A percentile compares a stretch with the other conserved stretches of the same genome.
Evolutionary conservation across 768 basidiomycete species (phyloP).

Genomic region (Xanthoconium stramineum): DNA sequence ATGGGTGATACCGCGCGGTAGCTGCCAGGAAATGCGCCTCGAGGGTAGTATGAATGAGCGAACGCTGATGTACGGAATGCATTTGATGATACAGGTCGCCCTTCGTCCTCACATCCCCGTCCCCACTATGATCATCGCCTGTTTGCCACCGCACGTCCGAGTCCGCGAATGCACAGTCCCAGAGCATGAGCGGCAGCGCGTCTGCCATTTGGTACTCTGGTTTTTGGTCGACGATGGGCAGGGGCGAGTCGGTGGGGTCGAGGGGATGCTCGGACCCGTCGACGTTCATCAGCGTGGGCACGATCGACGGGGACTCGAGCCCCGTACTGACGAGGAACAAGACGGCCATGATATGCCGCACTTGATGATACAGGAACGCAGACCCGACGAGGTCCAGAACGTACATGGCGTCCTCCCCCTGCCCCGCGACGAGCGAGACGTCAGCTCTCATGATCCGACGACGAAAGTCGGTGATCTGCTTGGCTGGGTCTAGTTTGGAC

Average conservation of each 20-base stretch:
- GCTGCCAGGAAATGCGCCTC: constrained; percentile 64
- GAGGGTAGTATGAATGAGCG: constrained; percentile 61
- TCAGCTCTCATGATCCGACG: constrained; percentile 67
- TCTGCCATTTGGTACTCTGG: constrained; percentile 96
- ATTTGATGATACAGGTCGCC: constrained; percentile 50
- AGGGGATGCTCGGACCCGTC: constrained; percentile 29
- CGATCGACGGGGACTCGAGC: constrained; percentile 68
- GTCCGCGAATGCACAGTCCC: constrained; percentile 78
- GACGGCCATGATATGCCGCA: constrained; percentile 89
- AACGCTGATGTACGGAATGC: constrained; percentile 52
- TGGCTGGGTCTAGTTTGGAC: constrained; percentile 88
- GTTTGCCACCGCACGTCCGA: constrained; percentile 72
- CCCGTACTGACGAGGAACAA: constrained; percentile 85
- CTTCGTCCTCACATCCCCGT: constrained; percentile 25
- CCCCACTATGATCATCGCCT: constrained; percentile 35
- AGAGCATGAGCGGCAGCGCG: constrained; percentile 84
- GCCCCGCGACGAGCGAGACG: constrained; percentile 44
- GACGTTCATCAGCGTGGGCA: constrained; percentile 73
- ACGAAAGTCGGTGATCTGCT: constrained; percentile 81
- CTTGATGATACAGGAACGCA: constrained; percentile 95
- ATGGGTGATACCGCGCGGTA: constrained; percentile 48
- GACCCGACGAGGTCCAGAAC: constrained; percentile 84
- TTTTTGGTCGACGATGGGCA: constrained; percentile 61
- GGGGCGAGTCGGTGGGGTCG: constrained; percentile 22
- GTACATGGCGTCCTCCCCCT: constrained; percentile 39